Percentiles rank a stretch among this genome's conserved stretches.
Evolutionary conservation across 208 protist species (phyloP).

Genomic region (Wallacemonas sp.): DNA sequence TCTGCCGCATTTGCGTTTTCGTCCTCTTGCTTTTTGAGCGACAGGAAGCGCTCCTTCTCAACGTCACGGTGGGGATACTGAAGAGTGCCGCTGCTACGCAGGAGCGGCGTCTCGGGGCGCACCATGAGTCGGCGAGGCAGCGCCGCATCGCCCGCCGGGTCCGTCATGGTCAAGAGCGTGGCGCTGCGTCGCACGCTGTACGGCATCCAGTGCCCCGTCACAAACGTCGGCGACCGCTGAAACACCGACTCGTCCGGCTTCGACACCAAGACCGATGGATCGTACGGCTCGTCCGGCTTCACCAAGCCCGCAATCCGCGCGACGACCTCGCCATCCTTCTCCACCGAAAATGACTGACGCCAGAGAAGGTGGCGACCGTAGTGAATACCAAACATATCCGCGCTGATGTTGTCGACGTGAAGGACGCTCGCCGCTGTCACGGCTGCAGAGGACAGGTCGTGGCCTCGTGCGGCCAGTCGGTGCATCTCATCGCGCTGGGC

Average conservation of each 20-base stretch:
- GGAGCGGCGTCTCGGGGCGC: constrained; percentile 23
- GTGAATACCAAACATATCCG: constrained; percentile 30
- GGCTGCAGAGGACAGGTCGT: neutral
- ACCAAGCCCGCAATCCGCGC: constrained; percentile 22
- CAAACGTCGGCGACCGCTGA: constrained; percentile 22
- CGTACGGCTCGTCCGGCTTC: constrained; percentile 19
- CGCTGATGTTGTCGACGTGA: constrained; percentile 60
- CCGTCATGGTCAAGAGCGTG: constrained; percentile 32
- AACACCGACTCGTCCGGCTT: constrained; percentile 21
- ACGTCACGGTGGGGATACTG: constrained; percentile 34
- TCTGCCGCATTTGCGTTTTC: neutral
- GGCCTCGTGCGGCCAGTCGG: neutral
- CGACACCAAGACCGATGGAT: constrained; percentile 18
- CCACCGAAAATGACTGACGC: constrained; percentile 23
- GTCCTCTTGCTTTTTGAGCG: constrained; percentile 4
- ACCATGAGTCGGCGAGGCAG: constrained; percentile 57
- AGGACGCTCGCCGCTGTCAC: constrained; percentile 3
- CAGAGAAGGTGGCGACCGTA: constrained; percentile 32
- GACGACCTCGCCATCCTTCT: constrained; percentile 24
- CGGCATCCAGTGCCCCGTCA: constrained; percentile 58
- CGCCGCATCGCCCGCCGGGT: constrained; percentile 49
- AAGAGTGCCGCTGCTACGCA: constrained; percentile 43
- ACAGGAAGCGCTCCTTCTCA: constrained; percentile 21
- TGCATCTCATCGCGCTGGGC: neutral
- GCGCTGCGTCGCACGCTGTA: constrained; percentile 18